Base-by-base conservation (phyloP, 805 yeast genomes). In the Candida sakaeoensis region DNA sequence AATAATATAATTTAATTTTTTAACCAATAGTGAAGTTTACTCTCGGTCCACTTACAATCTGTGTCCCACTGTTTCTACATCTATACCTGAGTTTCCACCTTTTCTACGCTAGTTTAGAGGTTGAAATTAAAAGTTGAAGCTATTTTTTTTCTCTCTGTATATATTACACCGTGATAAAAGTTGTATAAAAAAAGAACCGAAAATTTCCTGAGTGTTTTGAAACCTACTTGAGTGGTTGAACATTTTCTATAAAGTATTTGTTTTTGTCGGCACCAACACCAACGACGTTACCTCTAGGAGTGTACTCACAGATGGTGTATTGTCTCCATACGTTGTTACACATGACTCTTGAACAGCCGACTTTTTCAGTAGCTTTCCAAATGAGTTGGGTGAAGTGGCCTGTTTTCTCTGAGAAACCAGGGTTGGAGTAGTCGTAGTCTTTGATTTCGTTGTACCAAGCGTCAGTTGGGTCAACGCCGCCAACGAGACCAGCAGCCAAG, bases 301-400 rank as follows among this genome's bases (percentile, higher is more conserved):
- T 45, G 61, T 85, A 85, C 55, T 82, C 83, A 70, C 93, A 85
- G 43, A 83, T 78, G 45, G 85, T 64, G 60, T 82, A 83, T 46
- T 77, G 77, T 43, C 75, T 68, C 75, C 78, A 75, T 25, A 52
- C 60, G 41, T 61, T 61, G 52, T 60, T 53, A 59, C 83, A 78
- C 36, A 55, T 44, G 29, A 74, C 72, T 44, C 55, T 58, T 39
- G 79, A 87, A 69, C 95, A 85, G 36, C 93, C 95, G 14, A 85
- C 60, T 48, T 74, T 61, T 7, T 76, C 61, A 29, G 84, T 64
- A 6, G 70, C 51, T 46, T 75, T 75, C 95, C 95, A 85, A 18
- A 85, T 75, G 24, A 83, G 54, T 61, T 85, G 91, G 12, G 91
- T 83, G 66, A 85, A 85, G 57, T 85, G 95, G 41, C 91, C 91